Conservation (phyloP, 805 yeast species). For the Candida broadrunensis region DNA sequence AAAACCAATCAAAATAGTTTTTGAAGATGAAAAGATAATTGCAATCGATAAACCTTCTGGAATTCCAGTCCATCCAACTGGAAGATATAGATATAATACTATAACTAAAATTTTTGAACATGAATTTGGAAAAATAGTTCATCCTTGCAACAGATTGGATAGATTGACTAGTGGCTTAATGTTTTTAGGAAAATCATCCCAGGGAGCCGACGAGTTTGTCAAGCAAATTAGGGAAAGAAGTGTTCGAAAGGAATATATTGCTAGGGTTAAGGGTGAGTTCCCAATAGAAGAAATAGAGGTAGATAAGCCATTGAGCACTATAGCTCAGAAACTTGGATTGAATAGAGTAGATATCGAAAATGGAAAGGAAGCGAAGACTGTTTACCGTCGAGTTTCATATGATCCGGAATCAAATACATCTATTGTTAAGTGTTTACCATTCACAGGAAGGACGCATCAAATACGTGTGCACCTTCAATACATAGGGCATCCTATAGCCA, state of each 20-base stretch:
- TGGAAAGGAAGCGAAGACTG: constrained; percentile 75
- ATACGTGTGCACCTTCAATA: constrained; percentile 89
- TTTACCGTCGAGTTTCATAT: constrained; percentile 63
- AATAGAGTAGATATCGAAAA: constrained; percentile 47
- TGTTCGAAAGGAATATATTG: constrained; percentile 79
- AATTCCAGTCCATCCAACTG: constrained; percentile 94
- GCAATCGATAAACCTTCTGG: constrained; percentile 95
- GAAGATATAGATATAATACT: constrained; percentile 72
- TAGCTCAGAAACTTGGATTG: constrained; percentile 71
- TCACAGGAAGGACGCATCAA: constrained; percentile 94
- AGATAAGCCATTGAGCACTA: constrained; percentile 65
- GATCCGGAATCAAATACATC: constrained; percentile 56
- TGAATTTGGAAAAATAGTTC: constrained; percentile 65
- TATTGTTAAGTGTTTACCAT: constrained; percentile 79
- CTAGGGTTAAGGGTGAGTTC: constrained; percentile 84
- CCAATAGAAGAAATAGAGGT: constrained; percentile 56
- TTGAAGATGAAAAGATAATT: constrained; percentile 70
- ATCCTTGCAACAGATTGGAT: constrained; percentile 83
- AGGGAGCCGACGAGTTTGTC: constrained; percentile 74
- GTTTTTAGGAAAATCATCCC: constrained; percentile 82
- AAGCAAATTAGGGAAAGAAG: constrained; percentile 69
- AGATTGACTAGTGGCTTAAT: constrained; percentile 89
- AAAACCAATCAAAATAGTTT: constrained; percentile 58
- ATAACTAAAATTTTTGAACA: constrained; percentile 74
- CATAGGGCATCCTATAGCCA: constrained; percentile 47